Percentiles rank a stretch among this genome's conserved stretches.
Conservation (phyloP, 2,329 filamentous ascomycete genomes). For the Stachybotrys chartarum region DNA sequence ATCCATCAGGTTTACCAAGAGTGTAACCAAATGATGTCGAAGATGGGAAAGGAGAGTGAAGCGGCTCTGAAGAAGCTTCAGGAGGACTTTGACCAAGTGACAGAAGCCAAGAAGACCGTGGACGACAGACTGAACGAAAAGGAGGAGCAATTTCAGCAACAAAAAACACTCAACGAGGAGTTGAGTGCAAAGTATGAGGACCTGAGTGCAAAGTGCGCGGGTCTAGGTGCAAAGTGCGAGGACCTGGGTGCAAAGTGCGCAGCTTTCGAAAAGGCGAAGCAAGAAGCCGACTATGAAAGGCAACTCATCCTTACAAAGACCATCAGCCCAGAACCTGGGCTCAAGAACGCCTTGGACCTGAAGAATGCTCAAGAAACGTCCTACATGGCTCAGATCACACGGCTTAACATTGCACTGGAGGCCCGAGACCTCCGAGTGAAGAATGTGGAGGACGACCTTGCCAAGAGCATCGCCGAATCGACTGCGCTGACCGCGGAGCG, state of each 20-base stretch:
- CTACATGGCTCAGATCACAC: conserved; percentile 15
- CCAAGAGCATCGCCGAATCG: conserved; percentile 14
- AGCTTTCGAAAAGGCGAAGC: conserved; percentile 14
- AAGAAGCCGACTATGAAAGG: conserved; percentile 5
- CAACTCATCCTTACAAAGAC: conserved; percentile 14
- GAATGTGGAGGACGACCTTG: conserved; percentile 14
- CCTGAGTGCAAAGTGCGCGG: too few relatives aligned
- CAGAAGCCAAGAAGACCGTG: conserved; percentile 2
- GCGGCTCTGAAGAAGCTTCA: neutral
- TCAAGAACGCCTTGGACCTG: conserved; percentile 14
- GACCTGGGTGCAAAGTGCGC: conserved; percentile 11
- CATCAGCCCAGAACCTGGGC: conserved; percentile 16
- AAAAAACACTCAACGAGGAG: conserved; percentile 15
- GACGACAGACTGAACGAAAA: conserved; percentile 17
- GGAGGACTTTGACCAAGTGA: neutral
- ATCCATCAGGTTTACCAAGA: conserved; percentile 12
- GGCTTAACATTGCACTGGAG: conserved; percentile 18
- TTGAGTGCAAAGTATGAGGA: conserved; percentile 6
- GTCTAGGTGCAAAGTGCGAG: too few relatives aligned
- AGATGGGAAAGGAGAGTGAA: neutral
- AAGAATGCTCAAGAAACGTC: conserved; percentile 15
- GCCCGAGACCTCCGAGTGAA: conserved; percentile 16
- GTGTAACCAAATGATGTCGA: conserved; percentile 5
- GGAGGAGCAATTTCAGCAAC: conserved; percentile 14
- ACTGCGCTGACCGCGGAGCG: conserved; percentile 14